Base-by-base conservation (phyloP, 495 filamentous ascomycete species). In the Pyrenula massariospora region DNA sequence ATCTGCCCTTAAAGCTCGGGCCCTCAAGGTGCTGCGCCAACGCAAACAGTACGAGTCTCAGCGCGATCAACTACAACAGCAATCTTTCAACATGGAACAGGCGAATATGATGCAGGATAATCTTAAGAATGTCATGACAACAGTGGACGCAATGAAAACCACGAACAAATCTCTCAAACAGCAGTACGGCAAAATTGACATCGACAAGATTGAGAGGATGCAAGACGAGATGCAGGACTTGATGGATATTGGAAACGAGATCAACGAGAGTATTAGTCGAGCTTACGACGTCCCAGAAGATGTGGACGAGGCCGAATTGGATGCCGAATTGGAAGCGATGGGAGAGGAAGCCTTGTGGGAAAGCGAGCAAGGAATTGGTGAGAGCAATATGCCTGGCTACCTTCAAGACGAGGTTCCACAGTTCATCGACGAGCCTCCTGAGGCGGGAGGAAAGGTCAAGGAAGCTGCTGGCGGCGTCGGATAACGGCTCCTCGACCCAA, bases 41-140 rank as follows among this genome's bases (percentile, higher is more conserved):
- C 87, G 94, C 25, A 95, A 95, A 66, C 85, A 92, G 72, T 96
- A 96, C 81, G 93, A 98, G 70, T 73, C 77, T 10, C 92, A 98
- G 74, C 86, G 91, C 19, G 92, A 97, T 61, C 91, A 98, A 72
- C 84, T 97, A 55, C 89, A 94, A 70, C 82, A 86, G 62, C 93
- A 97, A 69, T 87, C 86, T 12, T 97, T 93, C 93, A 98, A 97
- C 74, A 96, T 98, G 91, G 91, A 97, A 70, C 93, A 97, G 67
- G 93, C 93, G 3, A 87, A 88, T 68, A 95, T 94, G 79, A 97
- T 98, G 94, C 91, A 93, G 73, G 93, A 97, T 70, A 97, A 98
- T 63, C 83, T 98, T 31, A 94, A 95, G 67, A 96, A 97, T 69
- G 91, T 94, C 54, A 96, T 97, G 91, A 93, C 90, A 21, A 97